phyloP scores from a whole-genome alignment of 2,329 filamentous ascomycete genomes.

The Celoporthe dispersa region DNA sequence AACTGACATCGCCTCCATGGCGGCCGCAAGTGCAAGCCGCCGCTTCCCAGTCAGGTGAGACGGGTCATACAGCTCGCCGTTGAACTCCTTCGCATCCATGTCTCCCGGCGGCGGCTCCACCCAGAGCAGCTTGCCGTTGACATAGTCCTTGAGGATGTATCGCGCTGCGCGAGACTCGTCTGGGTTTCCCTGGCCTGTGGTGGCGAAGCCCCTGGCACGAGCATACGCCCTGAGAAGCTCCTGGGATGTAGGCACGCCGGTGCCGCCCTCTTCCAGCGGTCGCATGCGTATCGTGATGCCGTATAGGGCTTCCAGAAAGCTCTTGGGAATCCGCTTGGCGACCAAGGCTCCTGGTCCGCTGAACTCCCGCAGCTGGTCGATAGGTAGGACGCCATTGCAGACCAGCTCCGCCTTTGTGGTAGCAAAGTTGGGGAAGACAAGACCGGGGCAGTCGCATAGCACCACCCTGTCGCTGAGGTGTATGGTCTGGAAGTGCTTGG shows the following conservation, averaged over 20 bases:
- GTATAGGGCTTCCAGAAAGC: constrained; percentile 90
- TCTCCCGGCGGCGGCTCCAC: constrained; percentile 82
- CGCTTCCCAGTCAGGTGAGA: constrained; percentile 82
- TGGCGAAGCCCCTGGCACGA: constrained; percentile 85
- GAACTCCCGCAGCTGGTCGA: constrained; percentile 94
- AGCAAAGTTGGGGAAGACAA: constrained; percentile 98
- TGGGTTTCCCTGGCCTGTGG: constrained; percentile 84
- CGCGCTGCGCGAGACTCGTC: constrained; percentile 92
- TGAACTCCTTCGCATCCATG: constrained; percentile 78
- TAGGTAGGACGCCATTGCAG: constrained; percentile 91
- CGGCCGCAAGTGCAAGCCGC: constrained; percentile 63
- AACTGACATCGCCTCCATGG: constrained; percentile 52
- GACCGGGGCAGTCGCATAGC: constrained; percentile 96
- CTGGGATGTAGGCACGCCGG: constrained; percentile 79
- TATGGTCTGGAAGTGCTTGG: constrained; percentile 98
- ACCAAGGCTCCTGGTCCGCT: constrained; percentile 85
- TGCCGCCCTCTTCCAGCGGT: constrained; percentile 89
- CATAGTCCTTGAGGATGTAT: constrained; percentile 93
- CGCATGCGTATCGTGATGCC: constrained; percentile 85
- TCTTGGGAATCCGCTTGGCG: constrained; percentile 80
- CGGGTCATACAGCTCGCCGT: constrained; percentile 84
- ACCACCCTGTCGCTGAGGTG: constrained; percentile 88
- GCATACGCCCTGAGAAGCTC: constrained; percentile 89
- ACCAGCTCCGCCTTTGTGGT: constrained; percentile 96
- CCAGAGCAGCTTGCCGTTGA: constrained; percentile 92